Percentiles rank a stretch among this genome's conserved stretches.
phyloP scores from a whole-genome alignment of 495 filamentous ascomycete genomes.

The Penicillium ucsense region DNA sequence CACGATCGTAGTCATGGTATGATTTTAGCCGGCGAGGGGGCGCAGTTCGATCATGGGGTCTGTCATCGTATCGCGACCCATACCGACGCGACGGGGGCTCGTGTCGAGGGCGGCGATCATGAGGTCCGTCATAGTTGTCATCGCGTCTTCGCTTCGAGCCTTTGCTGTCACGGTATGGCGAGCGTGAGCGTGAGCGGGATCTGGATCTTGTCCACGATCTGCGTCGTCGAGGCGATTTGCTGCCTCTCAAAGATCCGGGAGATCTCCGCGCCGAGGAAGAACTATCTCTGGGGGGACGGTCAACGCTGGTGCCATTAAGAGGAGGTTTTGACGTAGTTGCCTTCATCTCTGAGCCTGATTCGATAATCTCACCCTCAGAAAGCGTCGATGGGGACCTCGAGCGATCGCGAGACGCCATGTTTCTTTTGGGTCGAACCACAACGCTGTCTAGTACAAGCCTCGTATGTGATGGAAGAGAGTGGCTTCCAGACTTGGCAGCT shows the following conservation, averaged over 20 bases:
- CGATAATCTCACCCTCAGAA: conserved; percentile 82
- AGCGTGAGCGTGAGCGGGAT: conserved; percentile 32
- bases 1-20: conserved; percentile 61
- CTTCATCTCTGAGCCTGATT: conserved; percentile 58
- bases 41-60: conserved; percentile 19
- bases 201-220: conserved; percentile 31
- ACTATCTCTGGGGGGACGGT: conserved; percentile 58
- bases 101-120: conserved; percentile 41
- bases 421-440: neutral
- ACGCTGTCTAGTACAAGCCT: neutral
- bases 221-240: conserved; percentile 31
- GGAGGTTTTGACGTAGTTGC: conserved; percentile 70
- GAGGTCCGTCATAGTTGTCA: conserved; percentile 47
- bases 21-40: conserved; percentile 28
- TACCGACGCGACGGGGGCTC: conserved; percentile 30
- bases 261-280: conserved; percentile 41
- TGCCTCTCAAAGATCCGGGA: conserved; percentile 29
- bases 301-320: conserved; percentile 64
- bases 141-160: conserved; percentile 63
- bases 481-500: too few relatives aligned
- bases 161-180: conserved; percentile 37
- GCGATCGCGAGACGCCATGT: conserved; percentile 28
- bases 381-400: conserved; percentile 41
- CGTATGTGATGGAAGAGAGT: too few relatives aligned
- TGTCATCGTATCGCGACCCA: conserved; percentile 27